phyloP scores from a whole-genome alignment of 2,329 filamentous ascomycete genomes.

The Penicillium sp. region DNA sequence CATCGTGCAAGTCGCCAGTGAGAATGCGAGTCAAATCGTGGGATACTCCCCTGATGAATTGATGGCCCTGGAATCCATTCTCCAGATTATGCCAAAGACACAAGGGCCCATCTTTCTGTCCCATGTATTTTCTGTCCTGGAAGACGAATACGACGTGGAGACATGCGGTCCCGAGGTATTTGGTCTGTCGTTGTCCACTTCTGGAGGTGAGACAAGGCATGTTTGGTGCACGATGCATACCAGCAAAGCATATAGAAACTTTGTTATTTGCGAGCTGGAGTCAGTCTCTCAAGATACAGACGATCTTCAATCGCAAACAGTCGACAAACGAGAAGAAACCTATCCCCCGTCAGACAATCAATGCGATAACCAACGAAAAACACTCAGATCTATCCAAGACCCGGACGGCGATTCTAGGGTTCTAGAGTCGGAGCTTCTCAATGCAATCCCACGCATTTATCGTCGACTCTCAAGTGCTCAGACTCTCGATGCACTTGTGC shows the following conservation, averaged over 20 bases:
- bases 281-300: slow-evolving; percentile 47
- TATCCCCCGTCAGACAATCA: too few species aligned
- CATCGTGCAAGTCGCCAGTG: slow-evolving; percentile 64
- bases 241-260: slow-evolving; percentile 57
- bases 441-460: slow-evolving; percentile 82
- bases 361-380: too few species aligned
- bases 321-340: too few species aligned
- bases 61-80: slow-evolving; percentile 66
- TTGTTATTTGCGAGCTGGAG: slow-evolving; percentile 82
- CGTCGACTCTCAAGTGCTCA: slow-evolving; percentile 70
- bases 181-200: slow-evolving; percentile 60
- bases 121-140: slow-evolving; percentile 75
- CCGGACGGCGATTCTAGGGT: not conserved
- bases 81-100: slow-evolving; percentile 75
- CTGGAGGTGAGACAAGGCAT: slow-evolving; percentile 53
- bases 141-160: slow-evolving; percentile 67
- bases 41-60: slow-evolving; percentile 69
- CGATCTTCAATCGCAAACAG: not conserved
- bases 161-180: slow-evolving; percentile 78
- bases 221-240: slow-evolving; percentile 85
- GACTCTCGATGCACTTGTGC: slow-evolving; percentile 65
- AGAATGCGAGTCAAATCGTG: slow-evolving; percentile 68
- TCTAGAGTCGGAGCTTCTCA: slow-evolving; percentile 60
- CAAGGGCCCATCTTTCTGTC: slow-evolving; percentile 73
- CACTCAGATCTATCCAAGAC: too few species aligned